phyloP scores from a whole-genome alignment of 2,329 filamentous ascomycete genomes.

The Metarhizium anisopliae region DNA sequence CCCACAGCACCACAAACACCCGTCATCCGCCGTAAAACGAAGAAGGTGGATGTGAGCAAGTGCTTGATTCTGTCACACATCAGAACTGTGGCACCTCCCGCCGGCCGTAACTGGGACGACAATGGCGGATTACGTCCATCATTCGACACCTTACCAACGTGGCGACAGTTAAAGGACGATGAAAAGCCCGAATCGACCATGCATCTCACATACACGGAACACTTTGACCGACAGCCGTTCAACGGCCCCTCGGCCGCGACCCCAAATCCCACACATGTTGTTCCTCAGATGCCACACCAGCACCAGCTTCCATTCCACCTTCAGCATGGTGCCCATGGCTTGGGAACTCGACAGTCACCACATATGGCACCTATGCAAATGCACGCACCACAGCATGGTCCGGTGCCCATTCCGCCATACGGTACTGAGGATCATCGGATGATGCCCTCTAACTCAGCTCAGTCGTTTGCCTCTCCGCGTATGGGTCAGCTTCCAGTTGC shows the following conservation, averaged over 20 bases:
- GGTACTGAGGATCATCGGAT: constrained; percentile 81
- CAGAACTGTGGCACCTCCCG: constrained; percentile 42
- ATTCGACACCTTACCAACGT: constrained; percentile 77
- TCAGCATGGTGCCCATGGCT: constrained; percentile 61
- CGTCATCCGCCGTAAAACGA: constrained; percentile 62
- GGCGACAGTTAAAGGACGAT: constrained; percentile 64
- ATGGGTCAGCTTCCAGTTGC: constrained; percentile 61
- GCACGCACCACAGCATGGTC: constrained; percentile 62
- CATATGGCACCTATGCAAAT: constrained; percentile 73
- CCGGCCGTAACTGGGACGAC: constrained; percentile 55
- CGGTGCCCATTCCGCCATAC: constrained; percentile 55
- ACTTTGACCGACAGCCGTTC: constrained; percentile 63
- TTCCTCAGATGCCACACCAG: constrained; percentile 68
- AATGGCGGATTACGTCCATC: constrained; percentile 80
- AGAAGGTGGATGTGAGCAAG: constrained; percentile 63
- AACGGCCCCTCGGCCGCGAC: constrained; percentile 52
- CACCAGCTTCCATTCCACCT: constrained; percentile 79
- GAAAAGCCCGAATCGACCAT: constrained; percentile 60
- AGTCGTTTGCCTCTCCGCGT: constrained; percentile 79
- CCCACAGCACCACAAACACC: constrained; percentile 19
- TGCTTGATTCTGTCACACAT: constrained; percentile 46
- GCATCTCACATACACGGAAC: constrained; percentile 61
- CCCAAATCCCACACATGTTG: constrained; percentile 58
- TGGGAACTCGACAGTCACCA: constrained; percentile 60
- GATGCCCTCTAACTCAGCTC: constrained; percentile 75